Base-by-base conservation (phyloP, 2,329 filamentous ascomycete species). In the Incumbomyces lentus region DNA sequence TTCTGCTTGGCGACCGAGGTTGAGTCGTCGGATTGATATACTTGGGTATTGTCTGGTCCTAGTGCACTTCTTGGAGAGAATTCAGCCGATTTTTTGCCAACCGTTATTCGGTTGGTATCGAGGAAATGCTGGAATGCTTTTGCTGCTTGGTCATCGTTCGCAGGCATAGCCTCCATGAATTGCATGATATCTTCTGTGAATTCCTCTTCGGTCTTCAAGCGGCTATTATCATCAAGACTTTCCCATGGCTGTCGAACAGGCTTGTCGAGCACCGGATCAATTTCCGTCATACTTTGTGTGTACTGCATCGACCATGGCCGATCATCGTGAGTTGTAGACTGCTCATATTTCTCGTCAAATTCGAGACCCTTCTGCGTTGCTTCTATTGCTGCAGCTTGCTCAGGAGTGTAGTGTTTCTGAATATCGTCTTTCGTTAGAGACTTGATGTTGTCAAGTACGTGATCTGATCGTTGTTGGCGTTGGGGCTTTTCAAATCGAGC, bases 341-440 rank as follows among this genome's bases (percentile, higher is more conserved):
- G 39, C 16, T 49, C 44, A 35, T 82, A 73, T 61, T 95, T 62
- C 64, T 96, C 86, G 54, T 79, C 72, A 8, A 44, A 37, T 60
- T 84, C 75, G 62, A 95, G 81, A 55, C 84, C 79, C 51, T 75
- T 69, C 67, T 95, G 89, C 58, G 83, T 88, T 40, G 84, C 84
- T 66, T 84, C 74, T 61, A 96, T 79, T 48, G 88, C 86, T 47
- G 78, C 79, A 56, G 93, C 73, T 69, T 96, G 90, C 62, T 83
- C 79, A 13, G 81, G 74, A 0, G 86, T 85, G 71, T 95, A 96
- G 57, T 76, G 76, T 16, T 67, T 59, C 49, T 73, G 72, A 59
- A 78, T 76, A 60, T 92, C 81, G 53, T 80, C 73, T 34, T 73
- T 66, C 12, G 78, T 79, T 68, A 88, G 92, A 12, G 76, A 70